Conservation (phyloP, 352 stramenopile genomes). For the Pythium scleroteichum region DNA sequence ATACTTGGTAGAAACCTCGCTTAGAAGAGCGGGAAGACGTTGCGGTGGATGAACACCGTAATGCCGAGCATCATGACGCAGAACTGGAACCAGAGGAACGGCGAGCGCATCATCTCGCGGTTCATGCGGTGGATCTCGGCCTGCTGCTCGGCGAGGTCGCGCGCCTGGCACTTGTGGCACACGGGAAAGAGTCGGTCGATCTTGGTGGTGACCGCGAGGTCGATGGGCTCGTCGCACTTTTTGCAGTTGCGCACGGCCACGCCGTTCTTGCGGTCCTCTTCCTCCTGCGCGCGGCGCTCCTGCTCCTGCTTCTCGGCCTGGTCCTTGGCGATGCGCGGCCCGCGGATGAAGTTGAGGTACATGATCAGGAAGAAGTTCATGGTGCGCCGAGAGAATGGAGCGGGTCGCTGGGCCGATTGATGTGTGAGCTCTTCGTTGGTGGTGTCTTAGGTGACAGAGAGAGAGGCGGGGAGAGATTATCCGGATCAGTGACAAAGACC, state of each 20-base stretch:
- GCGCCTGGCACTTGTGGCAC: constrained; percentile 44
- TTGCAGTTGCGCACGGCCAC: constrained; percentile 54
- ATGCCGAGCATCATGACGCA: constrained; percentile 59
- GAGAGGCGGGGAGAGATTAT: background rate
- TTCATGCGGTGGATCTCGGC: constrained; percentile 17
- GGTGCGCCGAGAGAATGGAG: background rate
- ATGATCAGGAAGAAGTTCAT: constrained; percentile 84
- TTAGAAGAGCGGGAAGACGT: constrained; percentile 58
- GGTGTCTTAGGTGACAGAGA: background rate
- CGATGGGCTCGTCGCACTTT: constrained; percentile 55
- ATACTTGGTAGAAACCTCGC: too few relatives aligned
- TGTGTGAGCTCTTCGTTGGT: background rate
- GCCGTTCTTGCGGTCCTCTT: constrained; percentile 51
- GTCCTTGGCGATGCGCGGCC: constrained; percentile 52
- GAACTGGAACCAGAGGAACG: constrained; percentile 73
- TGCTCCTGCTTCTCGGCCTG: constrained; percentile 53
- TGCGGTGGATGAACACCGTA: constrained; percentile 68
- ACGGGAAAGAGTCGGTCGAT: constrained; percentile 43
- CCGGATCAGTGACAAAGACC: background rate
- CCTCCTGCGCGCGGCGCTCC: constrained; percentile 44
- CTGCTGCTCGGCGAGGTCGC: constrained; percentile 23
- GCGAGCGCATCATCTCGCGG: constrained; percentile 57
- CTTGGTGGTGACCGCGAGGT: background rate
- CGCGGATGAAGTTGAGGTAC: constrained; percentile 77
- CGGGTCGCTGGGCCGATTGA: background rate